A percentile compares a stretch with the other conserved stretches of the same genome.
phyloP scores from a whole-genome alignment of 2,329 filamentous ascomycete genomes.

The Tolypocladium ovalisporum region DNA sequence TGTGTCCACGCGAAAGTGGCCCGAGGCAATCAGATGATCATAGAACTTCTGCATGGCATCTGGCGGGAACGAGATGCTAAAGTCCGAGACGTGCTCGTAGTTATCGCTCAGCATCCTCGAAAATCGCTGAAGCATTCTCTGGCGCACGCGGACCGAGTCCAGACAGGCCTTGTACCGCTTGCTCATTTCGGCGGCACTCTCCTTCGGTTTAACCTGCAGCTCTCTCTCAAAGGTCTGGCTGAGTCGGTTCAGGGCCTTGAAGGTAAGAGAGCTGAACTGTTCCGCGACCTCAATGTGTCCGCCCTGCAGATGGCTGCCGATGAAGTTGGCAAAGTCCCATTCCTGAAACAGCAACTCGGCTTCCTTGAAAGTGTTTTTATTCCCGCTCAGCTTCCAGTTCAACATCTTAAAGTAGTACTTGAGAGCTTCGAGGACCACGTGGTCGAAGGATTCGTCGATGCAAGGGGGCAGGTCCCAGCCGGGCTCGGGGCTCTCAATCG shows the following conservation, averaged over 20 bases:
- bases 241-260: constrained; percentile 80
- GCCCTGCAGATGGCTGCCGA: constrained; percentile 81
- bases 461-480: constrained; percentile 95
- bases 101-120: constrained; percentile 81
- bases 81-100: constrained; percentile 95
- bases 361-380: constrained; percentile 99
- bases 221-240: constrained; percentile 89
- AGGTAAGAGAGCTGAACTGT: constrained; percentile 89
- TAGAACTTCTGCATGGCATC: constrained; percentile 67
- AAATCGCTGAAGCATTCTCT: constrained; percentile 94
- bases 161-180: constrained; percentile 93
- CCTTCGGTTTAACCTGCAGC: constrained; percentile 71
- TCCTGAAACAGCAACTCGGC: constrained; percentile 95
- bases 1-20: constrained; percentile 79
- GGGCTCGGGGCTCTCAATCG: constrained; percentile 74
- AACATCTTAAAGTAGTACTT: constrained; percentile 99
- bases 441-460: constrained; percentile 93
- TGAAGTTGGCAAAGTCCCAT: constrained; percentile 94
- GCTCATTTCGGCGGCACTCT: constrained; percentile 80
- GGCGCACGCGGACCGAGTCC: constrained; percentile 90
- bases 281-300: constrained; percentile 96
- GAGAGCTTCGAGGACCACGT: constrained; percentile 80
- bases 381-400: constrained; percentile 93
- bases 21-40: constrained; percentile 67
- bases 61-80: constrained; percentile 64